Percentiles rank a stretch among this genome's conserved stretches.
Evolutionary conservation across 208 protist genomes (phyloP).

Genomic region (Sergeia podlipaevii): DNA sequence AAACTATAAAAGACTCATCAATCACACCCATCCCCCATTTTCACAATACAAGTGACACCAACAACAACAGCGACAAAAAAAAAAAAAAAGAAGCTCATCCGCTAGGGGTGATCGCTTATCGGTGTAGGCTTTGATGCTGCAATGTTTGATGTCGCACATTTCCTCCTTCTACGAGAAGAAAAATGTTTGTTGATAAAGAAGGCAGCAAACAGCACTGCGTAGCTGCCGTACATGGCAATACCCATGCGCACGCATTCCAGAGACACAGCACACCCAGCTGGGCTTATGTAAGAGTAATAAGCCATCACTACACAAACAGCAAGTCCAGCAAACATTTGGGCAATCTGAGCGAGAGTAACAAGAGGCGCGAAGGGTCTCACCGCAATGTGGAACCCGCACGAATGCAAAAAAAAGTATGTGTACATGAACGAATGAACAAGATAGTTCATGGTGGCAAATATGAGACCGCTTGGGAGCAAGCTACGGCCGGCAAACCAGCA

Average conservation of each 20-base stretch:
- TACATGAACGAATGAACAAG: slow-evolving; percentile 91
- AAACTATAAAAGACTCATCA: too few species aligned
- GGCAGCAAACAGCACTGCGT: slow-evolving; percentile 80
- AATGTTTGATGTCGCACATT: too few species aligned
- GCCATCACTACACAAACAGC: slow-evolving; percentile 41
- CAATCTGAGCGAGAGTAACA: slow-evolving; percentile 57
- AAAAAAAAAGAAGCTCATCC: too few species aligned
- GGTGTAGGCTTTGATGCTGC: too few species aligned
- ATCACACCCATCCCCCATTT: too few species aligned
- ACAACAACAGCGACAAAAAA: too few species aligned
- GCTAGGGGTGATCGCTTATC: too few species aligned
- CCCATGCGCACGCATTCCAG: slow-evolving; percentile 26
- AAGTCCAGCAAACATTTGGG: slow-evolving; percentile 85
- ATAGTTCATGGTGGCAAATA: slow-evolving; percentile 89
- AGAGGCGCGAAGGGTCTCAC: slow-evolving; percentile 46
- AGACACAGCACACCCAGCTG: slow-evolving; percentile 17
- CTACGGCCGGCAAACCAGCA: slow-evolving; percentile 67
- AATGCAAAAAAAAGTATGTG: slow-evolving; percentile 75
- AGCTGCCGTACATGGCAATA: slow-evolving; percentile 82
- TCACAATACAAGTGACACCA: too few species aligned
- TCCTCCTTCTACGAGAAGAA: too few species aligned
- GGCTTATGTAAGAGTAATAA: slow-evolving; percentile 32
- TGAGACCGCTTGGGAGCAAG: slow-evolving; percentile 43
- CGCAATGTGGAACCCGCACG: slow-evolving; percentile 26
- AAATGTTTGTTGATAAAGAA: slow-evolving; percentile 53